These are phyloP conservation scores for Teratosphaeriaceae sp. DNA, from an alignment of 2,329 filamentous ascomycete species.

Conservation along the genomic window DNA sequence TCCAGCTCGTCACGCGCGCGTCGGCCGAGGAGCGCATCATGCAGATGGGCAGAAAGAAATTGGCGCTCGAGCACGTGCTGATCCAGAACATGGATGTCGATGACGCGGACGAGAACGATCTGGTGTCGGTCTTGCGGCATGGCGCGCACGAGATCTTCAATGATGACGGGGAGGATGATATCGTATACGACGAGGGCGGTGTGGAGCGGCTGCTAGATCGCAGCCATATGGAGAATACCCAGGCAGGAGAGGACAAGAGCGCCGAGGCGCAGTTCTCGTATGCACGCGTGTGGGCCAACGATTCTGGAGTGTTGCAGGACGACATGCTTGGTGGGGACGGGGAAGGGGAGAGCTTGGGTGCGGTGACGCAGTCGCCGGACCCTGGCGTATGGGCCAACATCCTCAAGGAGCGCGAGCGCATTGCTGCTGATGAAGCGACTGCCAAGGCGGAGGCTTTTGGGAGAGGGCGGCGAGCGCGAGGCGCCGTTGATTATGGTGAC, in stretches of 20 bases:
- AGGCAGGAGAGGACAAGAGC: constrained; percentile 56
- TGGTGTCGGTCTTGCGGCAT: constrained; percentile 82
- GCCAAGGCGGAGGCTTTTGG: constrained; percentile 69
- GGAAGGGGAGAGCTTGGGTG: constrained; percentile 42
- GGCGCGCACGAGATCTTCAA: constrained; percentile 83
- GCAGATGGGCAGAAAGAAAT: constrained; percentile 90
- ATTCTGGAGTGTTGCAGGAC: constrained; percentile 58
- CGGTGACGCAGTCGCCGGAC: constrained; percentile 42
- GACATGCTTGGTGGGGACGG: constrained; percentile 15
- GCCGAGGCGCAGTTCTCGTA: constrained; percentile 81
- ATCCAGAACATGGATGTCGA: constrained; percentile 87
- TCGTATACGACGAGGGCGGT: constrained; percentile 72
- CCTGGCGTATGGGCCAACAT: constrained; percentile 85
- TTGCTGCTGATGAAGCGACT: constrained; percentile 66
- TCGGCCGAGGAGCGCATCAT: constrained; percentile 94
- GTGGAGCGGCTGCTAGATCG: constrained; percentile 91
- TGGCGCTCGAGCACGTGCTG: constrained; percentile 89
- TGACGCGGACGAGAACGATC: constrained; percentile 69
- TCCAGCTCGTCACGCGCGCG: constrained; percentile 84
- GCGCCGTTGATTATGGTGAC: constrained; percentile 46
- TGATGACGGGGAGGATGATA: constrained; percentile 64
- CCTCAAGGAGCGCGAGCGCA: constrained; percentile 70
- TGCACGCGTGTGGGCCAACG: constrained; percentile 87
- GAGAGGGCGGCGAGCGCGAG: constrained; percentile 69
- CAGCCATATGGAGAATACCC: constrained; percentile 68